Conservation (phyloP, 2,329 filamentous ascomycete species). For the Diaporthe citri region DNA sequence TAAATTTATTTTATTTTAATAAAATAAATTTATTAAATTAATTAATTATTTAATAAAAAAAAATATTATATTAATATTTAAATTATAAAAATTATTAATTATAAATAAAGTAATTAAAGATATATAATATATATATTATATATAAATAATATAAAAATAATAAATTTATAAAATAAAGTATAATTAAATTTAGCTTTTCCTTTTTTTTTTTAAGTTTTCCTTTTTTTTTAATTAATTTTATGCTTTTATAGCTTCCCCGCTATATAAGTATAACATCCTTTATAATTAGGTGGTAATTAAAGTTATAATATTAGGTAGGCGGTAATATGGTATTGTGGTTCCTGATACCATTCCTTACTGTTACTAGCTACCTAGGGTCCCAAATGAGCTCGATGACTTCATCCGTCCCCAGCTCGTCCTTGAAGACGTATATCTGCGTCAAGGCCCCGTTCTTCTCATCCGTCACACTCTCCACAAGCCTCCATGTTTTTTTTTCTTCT, state of each 20-base stretch:
- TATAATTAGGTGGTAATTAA: too few relatives aligned
- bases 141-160: too few relatives aligned
- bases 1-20: neutral
- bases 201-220: too few relatives aligned
- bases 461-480: conserved; percentile 56
- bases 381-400: conserved; percentile 64
- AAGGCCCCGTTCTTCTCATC: conserved; percentile 54
- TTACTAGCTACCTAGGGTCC: conserved; percentile 38
- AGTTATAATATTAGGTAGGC: too few relatives aligned
- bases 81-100: conserved; percentile 9
- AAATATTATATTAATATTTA: neutral
- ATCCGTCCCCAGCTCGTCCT: conserved; percentile 53
- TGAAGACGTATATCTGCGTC: conserved; percentile 65
- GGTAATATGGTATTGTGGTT: too few relatives aligned
- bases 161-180: too few relatives aligned
- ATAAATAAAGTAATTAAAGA: neutral
- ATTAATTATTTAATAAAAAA: neutral
- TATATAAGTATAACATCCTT: too few relatives aligned
- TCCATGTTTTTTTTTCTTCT: conserved; percentile 64
- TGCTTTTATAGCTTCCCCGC: too few relatives aligned
- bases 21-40: neutral
- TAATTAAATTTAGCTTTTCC: too few relatives aligned
- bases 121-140: neutral
- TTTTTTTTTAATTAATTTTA: too few relatives aligned
- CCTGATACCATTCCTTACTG: too few relatives aligned